phyloP scores from a whole-genome alignment of 2,329 filamentous ascomycete genomes.

The Fusarium avenaceum region DNA sequence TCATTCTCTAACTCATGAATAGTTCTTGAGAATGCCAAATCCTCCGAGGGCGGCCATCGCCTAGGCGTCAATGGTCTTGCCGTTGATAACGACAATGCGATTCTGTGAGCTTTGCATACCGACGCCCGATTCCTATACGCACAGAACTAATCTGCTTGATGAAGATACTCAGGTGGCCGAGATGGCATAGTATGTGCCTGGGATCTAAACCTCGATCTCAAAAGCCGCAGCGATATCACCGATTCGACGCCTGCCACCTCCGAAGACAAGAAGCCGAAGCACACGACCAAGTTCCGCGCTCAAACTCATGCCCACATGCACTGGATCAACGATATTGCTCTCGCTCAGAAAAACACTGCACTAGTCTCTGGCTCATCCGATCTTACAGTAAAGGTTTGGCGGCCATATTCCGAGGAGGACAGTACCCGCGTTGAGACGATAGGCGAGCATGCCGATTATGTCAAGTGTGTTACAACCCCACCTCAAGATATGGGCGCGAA shows the following conservation, averaged over 20 bases:
- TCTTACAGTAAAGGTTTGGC: conserved; percentile 92
- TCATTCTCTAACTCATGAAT: conserved; percentile 24
- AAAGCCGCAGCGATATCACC: conserved; percentile 48
- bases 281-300: conserved; percentile 70
- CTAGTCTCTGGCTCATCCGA: conserved; percentile 95
- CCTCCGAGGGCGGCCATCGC: conserved; percentile 81
- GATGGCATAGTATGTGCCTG: conserved; percentile 97
- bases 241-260: conserved; percentile 50
- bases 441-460: conserved; percentile 94
- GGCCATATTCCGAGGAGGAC: conserved; percentile 74
- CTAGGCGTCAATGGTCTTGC: conserved; percentile 96
- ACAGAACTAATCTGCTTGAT: conserved; percentile 31
- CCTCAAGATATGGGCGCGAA: conserved; percentile 69
- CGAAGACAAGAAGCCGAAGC: conserved; percentile 54
- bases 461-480: conserved; percentile 91
- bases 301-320: conserved; percentile 85
- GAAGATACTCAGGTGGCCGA: conserved; percentile 92
- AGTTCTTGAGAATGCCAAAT: conserved; percentile 72
- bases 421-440: conserved; percentile 74
- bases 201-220: conserved; percentile 83
- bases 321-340: conserved; percentile 93
- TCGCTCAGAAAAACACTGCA: conserved; percentile 82
- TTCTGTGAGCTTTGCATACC: conserved; percentile 74
- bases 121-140: conserved; percentile 18
- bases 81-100: conserved; percentile 84